These are phyloP conservation scores for Cladosporium cucumerinum DNA, from an alignment of 2,329 filamentous ascomycete genomes.

Conservation along the genomic window DNA sequence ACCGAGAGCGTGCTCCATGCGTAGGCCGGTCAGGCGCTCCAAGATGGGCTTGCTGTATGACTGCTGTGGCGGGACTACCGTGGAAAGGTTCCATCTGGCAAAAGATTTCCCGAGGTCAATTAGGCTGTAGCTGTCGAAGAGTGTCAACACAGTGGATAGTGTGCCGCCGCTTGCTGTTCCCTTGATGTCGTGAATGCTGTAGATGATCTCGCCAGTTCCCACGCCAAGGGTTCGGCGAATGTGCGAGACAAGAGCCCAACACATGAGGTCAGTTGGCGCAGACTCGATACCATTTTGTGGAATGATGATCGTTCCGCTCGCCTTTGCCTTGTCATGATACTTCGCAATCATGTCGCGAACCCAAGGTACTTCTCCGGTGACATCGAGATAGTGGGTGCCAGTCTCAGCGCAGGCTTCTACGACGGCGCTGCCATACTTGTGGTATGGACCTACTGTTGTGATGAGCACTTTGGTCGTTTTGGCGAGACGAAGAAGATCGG, in stretches of 20 bases:
- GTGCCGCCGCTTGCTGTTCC: slow-evolving; percentile 56
- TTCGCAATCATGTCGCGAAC: slow-evolving; percentile 59
- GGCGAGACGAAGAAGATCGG: slow-evolving; percentile 51
- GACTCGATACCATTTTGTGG: slow-evolving; percentile 60
- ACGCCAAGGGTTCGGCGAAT: slow-evolving; percentile 51
- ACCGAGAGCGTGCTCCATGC: slow-evolving; percentile 50
- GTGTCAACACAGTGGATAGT: slow-evolving; percentile 62
- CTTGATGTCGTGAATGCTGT: slow-evolving; percentile 54
- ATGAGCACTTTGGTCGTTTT: slow-evolving; percentile 58
- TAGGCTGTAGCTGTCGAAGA: slow-evolving; percentile 49
- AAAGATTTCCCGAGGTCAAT: slow-evolving; percentile 47
- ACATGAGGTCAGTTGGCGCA: slow-evolving; percentile 56
- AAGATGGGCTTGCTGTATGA: slow-evolving; percentile 34
- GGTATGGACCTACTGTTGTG: slow-evolving; percentile 62
- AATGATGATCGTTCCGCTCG: slow-evolving; percentile 60
- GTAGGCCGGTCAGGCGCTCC: slow-evolving; percentile 50
- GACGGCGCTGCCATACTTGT: slow-evolving; percentile 61
- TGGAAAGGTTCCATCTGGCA: slow-evolving; percentile 52
- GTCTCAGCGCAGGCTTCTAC: slow-evolving; percentile 62
- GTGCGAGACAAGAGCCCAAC: slow-evolving; percentile 52
- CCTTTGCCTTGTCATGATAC: slow-evolving; percentile 58
- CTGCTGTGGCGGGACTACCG: slow-evolving; percentile 37
- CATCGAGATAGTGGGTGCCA: slow-evolving; percentile 67
- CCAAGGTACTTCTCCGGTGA: slow-evolving; percentile 64
- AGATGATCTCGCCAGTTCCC: slow-evolving; percentile 50